These are phyloP conservation scores for Phaeophleospora eucalypticola DNA, from an alignment of 2,329 filamentous ascomycete species.

Conservation along the genomic window DNA sequence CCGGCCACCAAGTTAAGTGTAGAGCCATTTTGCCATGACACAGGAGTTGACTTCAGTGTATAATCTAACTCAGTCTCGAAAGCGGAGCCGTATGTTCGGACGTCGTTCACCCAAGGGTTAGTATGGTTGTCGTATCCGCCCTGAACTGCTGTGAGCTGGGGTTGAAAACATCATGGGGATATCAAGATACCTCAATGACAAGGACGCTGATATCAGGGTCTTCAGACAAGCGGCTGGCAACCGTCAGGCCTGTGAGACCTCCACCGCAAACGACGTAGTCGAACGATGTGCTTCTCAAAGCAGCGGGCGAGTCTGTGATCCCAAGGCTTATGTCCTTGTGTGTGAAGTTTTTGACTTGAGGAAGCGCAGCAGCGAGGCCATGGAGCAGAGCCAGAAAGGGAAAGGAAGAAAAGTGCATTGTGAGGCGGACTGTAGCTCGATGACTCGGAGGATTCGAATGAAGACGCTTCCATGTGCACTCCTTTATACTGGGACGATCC, in stretches of 20 bases:
- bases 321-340: constrained; percentile 7
- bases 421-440: background rate
- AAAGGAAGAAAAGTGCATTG: background rate
- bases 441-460: too few species aligned
- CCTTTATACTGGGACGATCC: too few species aligned
- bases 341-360: background rate
- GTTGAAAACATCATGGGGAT: background rate
- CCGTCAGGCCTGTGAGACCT: constrained; percentile 24
- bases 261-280: constrained; percentile 27
- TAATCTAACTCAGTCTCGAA: constrained; percentile 23
- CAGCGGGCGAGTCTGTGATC: constrained; percentile 14
- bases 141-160: background rate
- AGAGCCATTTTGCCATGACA: constrained; percentile 21
- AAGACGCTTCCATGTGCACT: too few species aligned
- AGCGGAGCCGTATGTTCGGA: constrained; percentile 23
- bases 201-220: constrained; percentile 22
- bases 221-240: constrained; percentile 23
- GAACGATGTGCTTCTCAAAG: constrained; percentile 13
- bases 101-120: constrained; percentile 20
- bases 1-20: constrained; percentile 23
- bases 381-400: background rate
- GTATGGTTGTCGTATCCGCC: constrained; percentile 19
- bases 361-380: constrained; percentile 2
- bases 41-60: constrained; percentile 19
- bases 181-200: constrained; percentile 16